Conservation (phyloP, 441 rosid species). For the Isatis lusitanica region DNA sequence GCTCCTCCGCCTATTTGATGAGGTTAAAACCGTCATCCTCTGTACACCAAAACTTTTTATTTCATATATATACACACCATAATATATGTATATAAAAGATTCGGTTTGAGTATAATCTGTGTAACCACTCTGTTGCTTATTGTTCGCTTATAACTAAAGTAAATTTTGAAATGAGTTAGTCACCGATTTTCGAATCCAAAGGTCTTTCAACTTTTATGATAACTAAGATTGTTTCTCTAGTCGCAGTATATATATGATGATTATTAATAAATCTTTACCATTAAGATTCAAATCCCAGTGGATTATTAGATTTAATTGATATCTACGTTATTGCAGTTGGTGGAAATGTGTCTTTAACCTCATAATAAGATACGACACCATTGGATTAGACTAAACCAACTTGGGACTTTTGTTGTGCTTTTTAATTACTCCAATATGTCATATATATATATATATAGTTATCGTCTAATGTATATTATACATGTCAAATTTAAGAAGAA, state of each 20-base stretch:
- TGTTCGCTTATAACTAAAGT: not conserved
- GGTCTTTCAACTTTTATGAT: not conserved
- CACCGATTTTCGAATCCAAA: not conserved
- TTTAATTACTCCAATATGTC: not conserved
- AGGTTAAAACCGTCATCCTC: slow-evolving; percentile 41
- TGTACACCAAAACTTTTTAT: slow-evolving; percentile 16
- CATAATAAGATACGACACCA: not conserved
- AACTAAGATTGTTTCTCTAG: no score
- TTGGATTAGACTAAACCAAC: slow-evolving; percentile 1
- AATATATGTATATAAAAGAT: slow-evolving; percentile 1
- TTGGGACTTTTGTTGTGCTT: slow-evolving; percentile 11
- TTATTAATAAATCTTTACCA: not conserved
- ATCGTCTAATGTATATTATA: not conserved
- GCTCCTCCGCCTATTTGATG: slow-evolving; percentile 29
- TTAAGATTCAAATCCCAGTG: not conserved
- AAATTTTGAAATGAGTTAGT: slow-evolving; percentile 3
- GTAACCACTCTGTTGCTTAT: not conserved
- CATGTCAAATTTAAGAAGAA: not conserved
- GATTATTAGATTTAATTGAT: not conserved
- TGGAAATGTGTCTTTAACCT: slow-evolving; percentile 15
- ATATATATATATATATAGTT: not conserved
- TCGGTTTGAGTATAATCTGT: slow-evolving; percentile 24
- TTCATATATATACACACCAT: not conserved
- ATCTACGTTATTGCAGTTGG: slow-evolving; percentile 10
- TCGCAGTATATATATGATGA: no score